These are phyloP conservation scores for Penicillium janthinellum DNA, from an alignment of 2,329 filamentous ascomycete species.

Conservation along the genomic window DNA sequence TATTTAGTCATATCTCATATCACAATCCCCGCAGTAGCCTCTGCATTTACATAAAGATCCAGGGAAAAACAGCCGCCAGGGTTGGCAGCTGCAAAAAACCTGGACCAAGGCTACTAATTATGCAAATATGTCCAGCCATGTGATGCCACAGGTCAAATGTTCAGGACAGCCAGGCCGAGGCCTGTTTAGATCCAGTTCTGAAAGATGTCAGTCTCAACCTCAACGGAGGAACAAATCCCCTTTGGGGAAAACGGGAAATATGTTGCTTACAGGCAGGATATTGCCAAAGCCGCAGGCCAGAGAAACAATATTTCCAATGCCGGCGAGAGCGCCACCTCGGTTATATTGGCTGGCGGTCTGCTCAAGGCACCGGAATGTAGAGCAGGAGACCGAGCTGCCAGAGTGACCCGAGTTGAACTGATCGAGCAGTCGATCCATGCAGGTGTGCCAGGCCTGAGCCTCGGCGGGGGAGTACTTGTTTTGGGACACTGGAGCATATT, in stretches of 20 bases:
- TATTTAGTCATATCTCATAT: not conserved
- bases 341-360: not conserved
- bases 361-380: not conserved
- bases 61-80: not conserved
- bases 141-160: not conserved
- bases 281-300: not conserved
- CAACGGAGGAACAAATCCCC: not conserved
- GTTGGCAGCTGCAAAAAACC: not conserved
- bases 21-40: not conserved
- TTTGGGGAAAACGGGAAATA: not conserved
- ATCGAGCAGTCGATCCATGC: constrained; percentile 1
- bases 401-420: constrained; percentile 1
- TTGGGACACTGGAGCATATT: not conserved
- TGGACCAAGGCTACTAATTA: not conserved
- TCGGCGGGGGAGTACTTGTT: constrained; percentile 9
- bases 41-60: not conserved
- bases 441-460: constrained; percentile 5
- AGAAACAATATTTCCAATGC: not conserved
- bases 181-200: not conserved
- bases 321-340: not conserved
- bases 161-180: not conserved
- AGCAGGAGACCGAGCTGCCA: not conserved
- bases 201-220: not conserved
- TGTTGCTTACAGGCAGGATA: not conserved
- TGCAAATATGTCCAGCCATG: not conserved